These are phyloP conservation scores for Fomitopsis betulina DNA, from an alignment of 1,284 basidiomycete species.

Conservation along the genomic window DNA sequence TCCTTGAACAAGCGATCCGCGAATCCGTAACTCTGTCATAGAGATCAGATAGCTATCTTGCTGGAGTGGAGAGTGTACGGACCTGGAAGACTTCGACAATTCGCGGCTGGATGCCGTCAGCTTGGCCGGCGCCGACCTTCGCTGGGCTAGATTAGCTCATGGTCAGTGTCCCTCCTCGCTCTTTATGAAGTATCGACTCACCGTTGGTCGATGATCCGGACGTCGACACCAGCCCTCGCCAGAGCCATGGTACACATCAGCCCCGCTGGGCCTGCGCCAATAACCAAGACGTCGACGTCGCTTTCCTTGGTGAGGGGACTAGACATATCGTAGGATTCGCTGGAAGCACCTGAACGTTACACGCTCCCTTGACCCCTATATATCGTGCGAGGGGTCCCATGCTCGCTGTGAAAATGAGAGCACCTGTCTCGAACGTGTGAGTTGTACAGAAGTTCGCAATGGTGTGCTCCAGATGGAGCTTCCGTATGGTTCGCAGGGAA, in stretches of 20 bases:
- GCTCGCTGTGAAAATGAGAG: not conserved
- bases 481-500: not conserved
- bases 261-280: conserved; percentile 56
- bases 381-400: not conserved
- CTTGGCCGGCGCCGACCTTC: conserved; percentile 65
- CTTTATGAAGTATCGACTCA: conserved; percentile 19
- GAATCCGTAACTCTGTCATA: conserved; percentile 64
- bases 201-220: conserved; percentile 67
- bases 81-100: conserved; percentile 78
- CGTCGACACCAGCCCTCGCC: conserved; percentile 51
- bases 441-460: not conserved
- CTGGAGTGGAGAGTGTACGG: not conserved
- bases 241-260: conserved; percentile 64
- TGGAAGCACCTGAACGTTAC: not conserved
- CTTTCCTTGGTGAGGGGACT: conserved; percentile 24
- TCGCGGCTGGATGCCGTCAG: conserved; percentile 75
- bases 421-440: not conserved
- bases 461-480: not conserved
- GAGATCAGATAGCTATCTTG: not conserved
- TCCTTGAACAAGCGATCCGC: conserved; percentile 58
- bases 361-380: not conserved
- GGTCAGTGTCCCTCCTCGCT: not conserved
- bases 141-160: conserved; percentile 37
- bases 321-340: conserved; percentile 4
- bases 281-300: conserved; percentile 50